Evolutionary conservation across 768 basidiomycete genomes (phyloP), one percentile per base, ranked within the genome.

Genomic region (Leccinum variicolor): DNA sequence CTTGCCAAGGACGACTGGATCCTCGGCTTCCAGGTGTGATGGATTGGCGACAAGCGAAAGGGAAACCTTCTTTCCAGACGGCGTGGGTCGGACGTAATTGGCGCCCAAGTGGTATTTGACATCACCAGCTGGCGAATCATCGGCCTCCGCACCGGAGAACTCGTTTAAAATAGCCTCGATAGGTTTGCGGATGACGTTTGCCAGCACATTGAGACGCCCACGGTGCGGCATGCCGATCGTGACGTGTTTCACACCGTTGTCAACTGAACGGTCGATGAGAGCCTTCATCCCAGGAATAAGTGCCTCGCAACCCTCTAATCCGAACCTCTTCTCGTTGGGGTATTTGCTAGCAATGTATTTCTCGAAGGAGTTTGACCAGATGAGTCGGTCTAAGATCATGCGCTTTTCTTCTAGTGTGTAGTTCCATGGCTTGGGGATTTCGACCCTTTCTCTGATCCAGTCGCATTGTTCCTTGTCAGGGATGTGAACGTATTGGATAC

Each of bases 231-330:
- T 99, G 66, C 97, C 97, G 50, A 98, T 93, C 53, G 94, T 96
- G 73, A 98, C 88, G 68, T 93, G 85, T 75, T 96, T 96, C 66
- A 97, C 88, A 52, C 97, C 97, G 62, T 90, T 81, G 64, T 99
- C 97, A 63, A 99, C 97, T 19, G 95, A 97, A 61, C 94, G 89
- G 73, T 99, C 97, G 61, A 99, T 97, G 69, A 99, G 86, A 1
- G 96, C 97, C 77, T 99, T 99, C 97, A 99, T 99, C 53, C 97
- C 97, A 28, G 97, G 97, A 66, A 98, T 90, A 64, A 99, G 87
- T 28, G 93, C 84, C 76, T 99, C 97, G 74, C 94, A 97, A 55
- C 97, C 97, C 75, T 99, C 97, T 45, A 99, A 84, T 74, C 97
- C 97, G 75, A 99, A 99, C 49, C 97, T 90, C 76, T 99, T 99